These are phyloP conservation scores for Boletus insuetus DNA, from an alignment of 768 basidiomycete genomes.

Conservation along the genomic window DNA sequence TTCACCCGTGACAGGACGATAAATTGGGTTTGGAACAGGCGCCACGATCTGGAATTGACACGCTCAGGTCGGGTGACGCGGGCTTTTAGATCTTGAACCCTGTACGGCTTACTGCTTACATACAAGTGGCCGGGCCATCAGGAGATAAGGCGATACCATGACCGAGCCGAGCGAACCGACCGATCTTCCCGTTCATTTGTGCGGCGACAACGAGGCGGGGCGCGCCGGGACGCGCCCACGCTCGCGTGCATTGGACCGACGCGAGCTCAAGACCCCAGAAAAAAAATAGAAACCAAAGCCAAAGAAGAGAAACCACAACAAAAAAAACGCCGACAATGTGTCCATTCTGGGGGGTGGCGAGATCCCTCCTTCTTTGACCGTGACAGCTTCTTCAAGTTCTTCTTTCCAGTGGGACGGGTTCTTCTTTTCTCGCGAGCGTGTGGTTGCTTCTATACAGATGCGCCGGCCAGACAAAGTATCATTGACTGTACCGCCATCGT, in stretches of 20 bases:
- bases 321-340: constrained; percentile 7
- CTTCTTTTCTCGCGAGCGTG: too few species aligned
- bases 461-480: too few species aligned
- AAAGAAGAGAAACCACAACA: background rate
- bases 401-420: too few species aligned
- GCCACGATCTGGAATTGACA: constrained; percentile 2
- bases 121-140: background rate
- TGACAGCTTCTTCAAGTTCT: background rate
- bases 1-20: background rate
- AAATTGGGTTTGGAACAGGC: background rate
- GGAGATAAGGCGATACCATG: constrained; percentile 22
- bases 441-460: too few species aligned
- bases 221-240: background rate
- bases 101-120: background rate
- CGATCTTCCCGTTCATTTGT: constrained; percentile 5
- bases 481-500: too few species aligned
- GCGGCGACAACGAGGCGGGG: constrained; percentile 15
- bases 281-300: background rate
- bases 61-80: background rate
- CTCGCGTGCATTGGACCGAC: background rate
- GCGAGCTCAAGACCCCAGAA: background rate
- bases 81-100: background rate
- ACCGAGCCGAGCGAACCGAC: constrained; percentile 14
- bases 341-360: constrained; percentile 2
- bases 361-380: background rate